Evolutionary conservation across 2,329 filamentous ascomycete species (phyloP), one percentile per base, ranked within the genome.

Genomic region (Fusarium heterosporum): DNA sequence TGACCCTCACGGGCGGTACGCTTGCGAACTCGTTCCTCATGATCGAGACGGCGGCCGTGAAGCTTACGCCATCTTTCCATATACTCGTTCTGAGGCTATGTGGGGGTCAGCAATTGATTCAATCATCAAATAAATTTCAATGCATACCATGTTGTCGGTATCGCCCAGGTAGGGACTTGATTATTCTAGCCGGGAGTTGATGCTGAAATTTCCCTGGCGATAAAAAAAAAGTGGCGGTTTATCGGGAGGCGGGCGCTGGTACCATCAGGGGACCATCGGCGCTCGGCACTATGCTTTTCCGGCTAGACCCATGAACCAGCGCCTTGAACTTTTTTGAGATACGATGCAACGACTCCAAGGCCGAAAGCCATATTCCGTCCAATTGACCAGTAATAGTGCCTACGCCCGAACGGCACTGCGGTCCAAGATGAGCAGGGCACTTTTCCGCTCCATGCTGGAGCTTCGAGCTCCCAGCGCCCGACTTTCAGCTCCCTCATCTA

Each of bases 21-120:
- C 86, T 99, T 99, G 75, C 96, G 92, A 61, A 84, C 83, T 70
- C 94, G 90, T 83, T 99, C 96, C 75, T 97, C 94, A 79, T 95
- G 87, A 78, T 97, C 93, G 64, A 87, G 82, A 58, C 82, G 78
- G 65, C 79, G 87, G 61, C 89, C 84, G 69, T 82, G 79, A 59
- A 79, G 76, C 72, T 80, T 79, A 73, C 86, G 84, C 84, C 89
- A 93, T 80, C 91, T 86, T 80, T 96, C 93, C 82, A 92, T 92
- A 78, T 91, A 80, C 76, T 80, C 91, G 80, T 93, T 93, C 84
- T 95, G 90, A 85, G 91, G 91, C 90, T 91, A 82, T 74, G 58
- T 50, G 54, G 57, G 32, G 12, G 51, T 75, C 66, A 75, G 70
- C 52, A 34, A 43, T 26, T 41, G 26, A 19, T 54, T 49, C 8